Evolutionary conservation across 1,284 basidiomycete genomes (phyloP).

Genomic region (Ceratorhiza oryzae-sativae): DNA sequence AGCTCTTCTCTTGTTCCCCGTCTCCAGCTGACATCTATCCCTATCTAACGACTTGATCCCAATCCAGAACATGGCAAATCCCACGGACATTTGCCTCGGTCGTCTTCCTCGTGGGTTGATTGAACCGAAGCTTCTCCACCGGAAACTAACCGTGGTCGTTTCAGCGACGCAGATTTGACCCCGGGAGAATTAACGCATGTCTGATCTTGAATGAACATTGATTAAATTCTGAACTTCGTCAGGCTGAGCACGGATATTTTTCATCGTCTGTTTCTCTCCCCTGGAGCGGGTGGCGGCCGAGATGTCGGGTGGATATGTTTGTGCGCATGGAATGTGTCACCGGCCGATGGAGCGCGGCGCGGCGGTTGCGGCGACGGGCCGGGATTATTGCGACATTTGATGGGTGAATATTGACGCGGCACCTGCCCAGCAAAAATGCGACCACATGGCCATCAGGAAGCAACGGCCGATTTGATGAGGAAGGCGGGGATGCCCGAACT

Average conservation of each 20-base stretch:
- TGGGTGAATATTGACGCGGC: neutral
- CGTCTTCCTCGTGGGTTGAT: no score
- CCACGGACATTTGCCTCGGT: no score
- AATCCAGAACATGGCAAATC: no score
- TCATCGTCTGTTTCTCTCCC: neutral
- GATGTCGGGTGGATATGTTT: no score
- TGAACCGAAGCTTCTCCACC: neutral
- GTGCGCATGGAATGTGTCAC: no score
- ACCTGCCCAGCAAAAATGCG: neutral
- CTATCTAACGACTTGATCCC: neutral
- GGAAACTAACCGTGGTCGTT: neutral
- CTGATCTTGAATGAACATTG: neutral
- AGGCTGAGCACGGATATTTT: neutral
- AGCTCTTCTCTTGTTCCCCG: neutral
- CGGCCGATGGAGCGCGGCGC: no score
- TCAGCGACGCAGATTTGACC: no score
- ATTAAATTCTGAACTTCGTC: neutral
- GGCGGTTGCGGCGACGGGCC: neutral
- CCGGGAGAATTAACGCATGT: no score
- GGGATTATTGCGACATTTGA: neutral
- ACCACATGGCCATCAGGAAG: neutral
- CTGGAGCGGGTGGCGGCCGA: no score
- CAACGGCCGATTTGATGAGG: neutral
- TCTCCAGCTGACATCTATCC: neutral
- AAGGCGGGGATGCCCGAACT: neutral